phyloP scores from a whole-genome alignment of 2,329 filamentous ascomycete genomes.

The Eutypella sp. region DNA sequence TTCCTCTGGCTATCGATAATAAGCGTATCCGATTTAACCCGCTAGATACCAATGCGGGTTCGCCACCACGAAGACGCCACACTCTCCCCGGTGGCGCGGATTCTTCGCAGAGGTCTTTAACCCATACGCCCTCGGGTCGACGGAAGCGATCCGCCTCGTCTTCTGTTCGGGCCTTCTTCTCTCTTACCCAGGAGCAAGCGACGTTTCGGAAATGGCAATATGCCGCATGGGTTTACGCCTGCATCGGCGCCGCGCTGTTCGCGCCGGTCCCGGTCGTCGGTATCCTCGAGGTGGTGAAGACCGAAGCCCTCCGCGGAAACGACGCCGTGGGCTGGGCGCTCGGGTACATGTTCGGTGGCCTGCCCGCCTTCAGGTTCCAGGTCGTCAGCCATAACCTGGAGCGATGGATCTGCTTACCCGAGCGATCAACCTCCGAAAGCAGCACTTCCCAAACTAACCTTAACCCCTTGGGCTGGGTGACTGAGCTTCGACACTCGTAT shows the following conservation, averaged over 20 bases:
- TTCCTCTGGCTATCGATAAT: background rate
- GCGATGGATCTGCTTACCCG: slow-evolving; percentile 70
- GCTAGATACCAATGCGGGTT: slow-evolving; percentile 8
- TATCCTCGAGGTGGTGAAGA: slow-evolving; percentile 64
- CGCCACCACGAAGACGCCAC: slow-evolving; percentile 36
- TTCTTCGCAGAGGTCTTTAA: slow-evolving; percentile 33
- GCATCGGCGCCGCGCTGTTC: slow-evolving; percentile 62
- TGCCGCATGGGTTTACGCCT: slow-evolving; percentile 69
- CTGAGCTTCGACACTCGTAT: slow-evolving; percentile 57
- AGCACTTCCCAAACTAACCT: slow-evolving; percentile 40
- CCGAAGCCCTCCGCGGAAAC: slow-evolving; percentile 60
- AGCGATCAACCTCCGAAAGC: slow-evolving; percentile 25
- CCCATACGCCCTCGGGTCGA: slow-evolving; percentile 58
- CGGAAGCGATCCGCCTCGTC: slow-evolving; percentile 61
- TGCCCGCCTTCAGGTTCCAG: slow-evolving; percentile 65
- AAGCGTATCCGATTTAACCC: slow-evolving; percentile 6
- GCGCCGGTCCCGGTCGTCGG: slow-evolving; percentile 42
- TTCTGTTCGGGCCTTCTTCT: slow-evolving; percentile 67
- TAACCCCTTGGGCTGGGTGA: slow-evolving; percentile 50
- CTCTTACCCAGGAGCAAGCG: slow-evolving; percentile 76
- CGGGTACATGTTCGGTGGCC: slow-evolving; percentile 80
- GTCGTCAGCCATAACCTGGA: slow-evolving; percentile 65
- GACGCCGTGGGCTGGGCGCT: slow-evolving; percentile 93
- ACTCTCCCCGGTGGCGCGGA: slow-evolving; percentile 44
- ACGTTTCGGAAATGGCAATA: slow-evolving; percentile 76